These are phyloP conservation scores for Russula virescens DNA, from an alignment of 768 basidiomycete genomes.

Conservation along the genomic window DNA sequence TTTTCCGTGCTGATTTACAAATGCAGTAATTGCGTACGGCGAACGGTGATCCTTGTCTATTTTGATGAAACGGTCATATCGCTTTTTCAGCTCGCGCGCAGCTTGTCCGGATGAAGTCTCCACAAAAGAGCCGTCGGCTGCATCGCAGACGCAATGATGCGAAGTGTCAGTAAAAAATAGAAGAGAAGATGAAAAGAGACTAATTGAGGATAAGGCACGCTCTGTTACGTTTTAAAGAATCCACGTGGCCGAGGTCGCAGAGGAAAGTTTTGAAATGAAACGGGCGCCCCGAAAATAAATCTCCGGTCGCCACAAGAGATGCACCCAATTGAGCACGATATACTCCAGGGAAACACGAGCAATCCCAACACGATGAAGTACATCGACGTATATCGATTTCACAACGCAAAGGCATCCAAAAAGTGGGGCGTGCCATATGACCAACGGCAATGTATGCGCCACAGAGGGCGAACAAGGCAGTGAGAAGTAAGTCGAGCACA, in stretches of 20 bases:
- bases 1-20: slow-evolving; percentile 75
- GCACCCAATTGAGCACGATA: background rate
- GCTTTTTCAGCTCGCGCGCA: slow-evolving; percentile 70
- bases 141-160: background rate
- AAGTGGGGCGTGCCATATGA: background rate
- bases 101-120: slow-evolving; percentile 75
- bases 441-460: background rate
- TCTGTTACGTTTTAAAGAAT: slow-evolving; percentile 6
- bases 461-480: background rate
- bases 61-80: slow-evolving; percentile 63
- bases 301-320: background rate
- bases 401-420: background rate
- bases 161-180: slow-evolving; percentile 5
- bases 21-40: slow-evolving; percentile 77
- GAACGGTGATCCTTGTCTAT: slow-evolving; percentile 64
- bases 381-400: background rate
- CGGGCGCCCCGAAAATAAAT: slow-evolving; percentile 6
- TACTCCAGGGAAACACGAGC: slow-evolving; percentile 2
- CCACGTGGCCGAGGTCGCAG: slow-evolving; percentile 10
- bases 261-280: background rate
- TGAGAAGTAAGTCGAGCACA: slow-evolving; percentile 7
- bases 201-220: background rate
- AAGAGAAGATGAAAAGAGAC: background rate
- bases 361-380: background rate
- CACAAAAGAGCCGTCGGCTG: slow-evolving; percentile 72